These are phyloP conservation scores for Ophiocordyceps camponoti-leonardi DNA, from an alignment of 2,329 filamentous ascomycete species.

Conservation along the genomic window DNA sequence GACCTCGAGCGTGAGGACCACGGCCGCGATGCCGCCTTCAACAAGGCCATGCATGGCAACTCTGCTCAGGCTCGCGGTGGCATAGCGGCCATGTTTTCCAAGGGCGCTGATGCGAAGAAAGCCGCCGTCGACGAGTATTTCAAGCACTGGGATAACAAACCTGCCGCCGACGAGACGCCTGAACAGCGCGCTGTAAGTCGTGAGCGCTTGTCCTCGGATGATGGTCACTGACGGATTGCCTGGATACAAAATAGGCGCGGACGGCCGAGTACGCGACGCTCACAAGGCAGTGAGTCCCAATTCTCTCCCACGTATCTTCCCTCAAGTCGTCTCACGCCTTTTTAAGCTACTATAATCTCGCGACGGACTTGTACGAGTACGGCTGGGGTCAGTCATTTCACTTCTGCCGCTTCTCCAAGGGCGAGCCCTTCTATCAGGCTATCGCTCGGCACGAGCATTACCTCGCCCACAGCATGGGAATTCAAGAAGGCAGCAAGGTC, in stretches of 20 bases:
- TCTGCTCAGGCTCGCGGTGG: constrained; percentile 55
- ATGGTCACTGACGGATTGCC: constrained; percentile 4
- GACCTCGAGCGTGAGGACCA: constrained; percentile 69
- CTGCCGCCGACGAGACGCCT: constrained; percentile 61
- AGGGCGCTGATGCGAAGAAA: constrained; percentile 59
- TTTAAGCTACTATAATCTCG: constrained; percentile 83
- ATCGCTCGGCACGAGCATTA: constrained; percentile 97
- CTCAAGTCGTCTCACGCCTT: not conserved
- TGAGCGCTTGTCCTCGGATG: not conserved
- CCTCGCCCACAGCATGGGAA: constrained; percentile 74
- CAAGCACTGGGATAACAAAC: constrained; percentile 90
- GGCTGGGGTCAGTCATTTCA: constrained; percentile 96
- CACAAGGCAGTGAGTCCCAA: constrained; percentile 63
- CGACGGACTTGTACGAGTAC: constrained; percentile 93
- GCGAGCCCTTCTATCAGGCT: constrained; percentile 77
- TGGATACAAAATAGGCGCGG: constrained; percentile 36
- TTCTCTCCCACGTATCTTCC: not conserved
- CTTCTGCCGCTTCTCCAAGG: constrained; percentile 82
- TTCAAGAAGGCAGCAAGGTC: constrained; percentile 75
- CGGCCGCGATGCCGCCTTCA: constrained; percentile 74
- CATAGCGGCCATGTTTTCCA: constrained; percentile 69
- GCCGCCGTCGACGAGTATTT: constrained; percentile 83
- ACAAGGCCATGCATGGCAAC: constrained; percentile 66
- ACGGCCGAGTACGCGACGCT: constrained; percentile 82
- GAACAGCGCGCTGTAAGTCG: constrained; percentile 56